phyloP scores from a whole-genome alignment of 1,139 yeast species.

The Magnusiomyces fungicola region DNA sequence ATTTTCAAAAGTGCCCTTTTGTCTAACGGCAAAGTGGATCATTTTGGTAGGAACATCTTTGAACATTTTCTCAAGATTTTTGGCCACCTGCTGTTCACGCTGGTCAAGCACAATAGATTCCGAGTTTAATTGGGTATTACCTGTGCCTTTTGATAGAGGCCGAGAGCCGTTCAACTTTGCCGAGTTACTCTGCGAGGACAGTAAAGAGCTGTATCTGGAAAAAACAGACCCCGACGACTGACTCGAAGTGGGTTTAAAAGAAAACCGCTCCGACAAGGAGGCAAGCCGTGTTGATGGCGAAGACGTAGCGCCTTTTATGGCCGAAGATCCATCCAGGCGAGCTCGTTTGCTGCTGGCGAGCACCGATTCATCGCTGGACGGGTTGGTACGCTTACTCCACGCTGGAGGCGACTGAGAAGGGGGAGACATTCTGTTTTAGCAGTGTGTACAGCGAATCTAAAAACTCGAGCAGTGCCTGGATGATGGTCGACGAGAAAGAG shows the following conservation, averaged over 20 bases:
- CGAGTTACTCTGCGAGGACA: conserved; percentile 12
- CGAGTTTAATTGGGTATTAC: too few species aligned
- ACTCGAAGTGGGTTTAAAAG: conserved; percentile 15
- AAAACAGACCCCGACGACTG: conserved; percentile 19
- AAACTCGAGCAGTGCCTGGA: too few species aligned
- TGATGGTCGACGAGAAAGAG: too few species aligned
- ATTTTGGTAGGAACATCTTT: conserved; percentile 26
- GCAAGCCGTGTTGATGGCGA: conserved; percentile 15
- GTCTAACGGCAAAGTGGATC: conserved; percentile 29
- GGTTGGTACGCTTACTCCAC: too few species aligned
- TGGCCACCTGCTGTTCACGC: conserved; percentile 17
- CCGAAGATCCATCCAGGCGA: not conserved
- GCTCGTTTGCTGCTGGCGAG: too few species aligned
- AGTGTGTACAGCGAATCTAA: too few species aligned
- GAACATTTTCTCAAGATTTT: conserved; percentile 25
- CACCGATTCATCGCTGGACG: too few species aligned
- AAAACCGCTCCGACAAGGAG: conserved; percentile 21
- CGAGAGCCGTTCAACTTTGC: conserved; percentile 7
- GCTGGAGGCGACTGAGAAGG: too few species aligned
- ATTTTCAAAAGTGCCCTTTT: conserved; percentile 30
- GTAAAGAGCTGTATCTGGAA: conserved; percentile 16
- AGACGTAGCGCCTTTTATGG: conserved; percentile 5
- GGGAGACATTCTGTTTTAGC: too few species aligned
- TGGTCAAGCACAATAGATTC: conserved; percentile 9
- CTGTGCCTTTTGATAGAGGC: conserved; percentile 1